These are phyloP conservation scores for Talaromyces sp. DNA, from an alignment of 2,329 filamentous ascomycete genomes.

Conservation along the genomic window DNA sequence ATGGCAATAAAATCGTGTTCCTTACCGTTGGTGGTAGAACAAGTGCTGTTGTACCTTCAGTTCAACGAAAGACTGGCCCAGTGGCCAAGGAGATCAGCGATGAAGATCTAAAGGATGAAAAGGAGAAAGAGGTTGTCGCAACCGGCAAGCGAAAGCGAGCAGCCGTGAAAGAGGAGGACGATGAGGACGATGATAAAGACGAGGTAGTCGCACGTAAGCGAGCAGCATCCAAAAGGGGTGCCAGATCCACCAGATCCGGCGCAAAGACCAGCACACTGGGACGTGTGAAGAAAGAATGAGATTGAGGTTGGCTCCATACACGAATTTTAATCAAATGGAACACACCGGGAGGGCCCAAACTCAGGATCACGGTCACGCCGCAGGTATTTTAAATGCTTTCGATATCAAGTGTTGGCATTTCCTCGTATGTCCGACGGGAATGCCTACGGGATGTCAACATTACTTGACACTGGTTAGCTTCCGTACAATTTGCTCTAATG, in stretches of 20 bases:
- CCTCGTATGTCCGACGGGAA: neutral
- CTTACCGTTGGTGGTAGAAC: slow-evolving; percentile 88
- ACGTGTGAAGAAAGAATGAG: neutral
- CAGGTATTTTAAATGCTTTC: neutral
- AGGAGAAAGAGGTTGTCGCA: slow-evolving; percentile 22
- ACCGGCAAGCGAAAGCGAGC: slow-evolving; percentile 34
- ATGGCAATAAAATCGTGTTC: slow-evolving; percentile 78
- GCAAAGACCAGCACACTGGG: neutral
- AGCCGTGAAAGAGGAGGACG: slow-evolving; percentile 26
- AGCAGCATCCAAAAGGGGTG: slow-evolving; percentile 18
- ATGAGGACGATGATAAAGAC: slow-evolving; percentile 25
- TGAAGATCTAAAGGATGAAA: slow-evolving; percentile 27
- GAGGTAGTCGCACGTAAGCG: slow-evolving; percentile 23
- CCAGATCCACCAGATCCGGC: neutral
- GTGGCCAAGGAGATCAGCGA: slow-evolving; percentile 53
- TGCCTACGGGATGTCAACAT: neutral
- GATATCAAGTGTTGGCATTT: neutral
- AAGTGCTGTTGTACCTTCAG: slow-evolving; percentile 77
- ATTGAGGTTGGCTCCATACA: neutral
- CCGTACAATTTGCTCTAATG: neutral
- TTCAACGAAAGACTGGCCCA: slow-evolving; percentile 77
- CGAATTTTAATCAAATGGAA: neutral
- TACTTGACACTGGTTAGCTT: neutral
- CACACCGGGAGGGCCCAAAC: neutral
- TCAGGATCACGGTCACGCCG: neutral